phyloP scores from a whole-genome alignment of 2,329 filamentous ascomycete species.

The Pseudonectria buxi region DNA sequence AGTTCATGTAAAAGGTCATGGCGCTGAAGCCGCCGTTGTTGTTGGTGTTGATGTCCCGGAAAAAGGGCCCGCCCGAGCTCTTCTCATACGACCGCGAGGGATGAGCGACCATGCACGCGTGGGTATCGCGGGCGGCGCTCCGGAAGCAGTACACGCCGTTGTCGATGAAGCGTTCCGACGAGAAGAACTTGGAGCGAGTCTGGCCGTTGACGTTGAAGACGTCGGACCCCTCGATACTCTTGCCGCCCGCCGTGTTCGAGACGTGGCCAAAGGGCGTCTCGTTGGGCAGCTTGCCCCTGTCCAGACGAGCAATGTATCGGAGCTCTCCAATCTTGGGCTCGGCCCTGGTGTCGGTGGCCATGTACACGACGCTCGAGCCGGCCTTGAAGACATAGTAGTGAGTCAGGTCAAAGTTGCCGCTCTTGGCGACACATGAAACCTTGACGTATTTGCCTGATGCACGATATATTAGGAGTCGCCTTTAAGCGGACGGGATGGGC shows the following conservation, averaged over 20 bases:
- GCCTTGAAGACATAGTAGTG: constrained; percentile 57
- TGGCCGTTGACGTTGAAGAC: constrained; percentile 54
- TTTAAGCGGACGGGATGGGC: neutral
- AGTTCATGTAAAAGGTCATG: constrained; percentile 65
- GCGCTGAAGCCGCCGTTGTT: constrained; percentile 51
- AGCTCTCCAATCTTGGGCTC: constrained; percentile 53
- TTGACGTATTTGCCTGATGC: constrained; percentile 44
- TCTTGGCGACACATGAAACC: constrained; percentile 52
- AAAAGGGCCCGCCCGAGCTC: constrained; percentile 60
- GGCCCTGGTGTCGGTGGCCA: constrained; percentile 55
- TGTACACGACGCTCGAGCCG: constrained; percentile 53
- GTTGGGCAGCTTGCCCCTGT: constrained; percentile 40
- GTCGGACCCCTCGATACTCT: constrained; percentile 51
- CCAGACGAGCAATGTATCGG: constrained; percentile 57
- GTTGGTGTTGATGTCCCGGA: constrained; percentile 59
- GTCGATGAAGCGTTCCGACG: constrained; percentile 62
- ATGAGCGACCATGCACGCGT: constrained; percentile 53
- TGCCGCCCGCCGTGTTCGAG: constrained; percentile 48
- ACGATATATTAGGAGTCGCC: constrained; percentile 1
- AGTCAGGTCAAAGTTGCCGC: constrained; percentile 38
- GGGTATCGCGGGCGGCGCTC: constrained; percentile 37
- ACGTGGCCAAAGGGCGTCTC: constrained; percentile 48
- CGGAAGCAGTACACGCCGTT: constrained; percentile 57
- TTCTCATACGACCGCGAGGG: constrained; percentile 45
- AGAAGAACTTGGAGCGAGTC: constrained; percentile 65